phyloP scores from a whole-genome alignment of 306 rosid species.

The Acacia confusa region DNA sequence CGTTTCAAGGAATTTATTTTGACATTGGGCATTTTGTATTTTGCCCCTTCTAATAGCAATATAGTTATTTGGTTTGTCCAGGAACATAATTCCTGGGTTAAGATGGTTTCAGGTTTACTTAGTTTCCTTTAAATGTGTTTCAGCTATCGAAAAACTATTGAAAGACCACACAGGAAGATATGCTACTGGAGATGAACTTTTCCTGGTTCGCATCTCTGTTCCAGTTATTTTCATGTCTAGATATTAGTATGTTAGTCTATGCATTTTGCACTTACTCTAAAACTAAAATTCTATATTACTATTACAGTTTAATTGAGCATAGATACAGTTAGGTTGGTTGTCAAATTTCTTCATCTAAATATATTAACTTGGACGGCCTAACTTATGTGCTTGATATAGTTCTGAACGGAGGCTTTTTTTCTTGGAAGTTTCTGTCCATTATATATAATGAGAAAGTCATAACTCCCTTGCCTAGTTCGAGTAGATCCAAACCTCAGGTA shows the following conservation, averaged over 20 bases:
- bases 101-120: background rate
- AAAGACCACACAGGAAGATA: constrained; percentile 45
- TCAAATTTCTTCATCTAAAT: background rate
- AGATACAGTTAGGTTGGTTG: background rate
- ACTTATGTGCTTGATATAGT: background rate
- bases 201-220: constrained; percentile 35
- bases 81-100: background rate
- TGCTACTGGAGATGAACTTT: constrained; percentile 54
- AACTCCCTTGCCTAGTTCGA: constrained; percentile 1
- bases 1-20: background rate
- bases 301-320: background rate
- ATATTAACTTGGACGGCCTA: background rate
- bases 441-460: background rate
- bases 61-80: background rate
- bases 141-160: constrained; percentile 53
- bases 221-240: background rate
- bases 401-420: background rate
- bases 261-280: background rate
- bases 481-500: constrained; percentile 3
- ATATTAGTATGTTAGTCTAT: background rate
- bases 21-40: background rate
- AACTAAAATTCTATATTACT: background rate
- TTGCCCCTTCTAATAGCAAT: too few species aligned
- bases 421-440: background rate
- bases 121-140: constrained; percentile 20